Evolutionary conservation across 345 rosid genomes (phyloP).

Genomic region (Populus ilicifolia): DNA sequence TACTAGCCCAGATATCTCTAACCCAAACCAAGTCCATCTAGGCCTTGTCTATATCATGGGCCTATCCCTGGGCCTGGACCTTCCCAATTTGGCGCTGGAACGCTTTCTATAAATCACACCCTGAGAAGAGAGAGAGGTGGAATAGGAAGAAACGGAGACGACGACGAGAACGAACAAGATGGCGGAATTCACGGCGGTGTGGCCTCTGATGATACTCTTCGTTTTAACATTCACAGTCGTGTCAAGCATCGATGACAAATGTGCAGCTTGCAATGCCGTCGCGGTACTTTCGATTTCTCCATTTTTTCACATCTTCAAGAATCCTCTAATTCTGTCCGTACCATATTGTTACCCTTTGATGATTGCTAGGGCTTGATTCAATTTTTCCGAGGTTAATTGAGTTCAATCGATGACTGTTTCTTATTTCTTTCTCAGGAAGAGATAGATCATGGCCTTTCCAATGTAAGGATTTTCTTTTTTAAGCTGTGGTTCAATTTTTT

Average conservation of each 20-base stretch:
- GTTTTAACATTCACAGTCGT: constrained; percentile 15
- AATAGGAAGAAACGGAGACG: neutral
- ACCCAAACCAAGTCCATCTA: no score
- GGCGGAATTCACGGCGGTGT: constrained; percentile 26
- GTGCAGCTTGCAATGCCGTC: constrained; percentile 83
- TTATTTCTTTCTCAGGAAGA: constrained; percentile 54
- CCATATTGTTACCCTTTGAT: no score
- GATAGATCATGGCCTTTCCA: constrained; percentile 69
- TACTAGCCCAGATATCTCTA: no score
- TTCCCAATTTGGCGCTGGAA: neutral
- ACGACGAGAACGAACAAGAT: neutral
- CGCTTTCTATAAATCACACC: neutral
- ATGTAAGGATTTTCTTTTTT: constrained; percentile 37
- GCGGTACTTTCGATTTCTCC: constrained; percentile 46
- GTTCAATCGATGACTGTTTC: neutral
- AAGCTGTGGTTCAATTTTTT: neutral
- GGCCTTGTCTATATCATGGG: neutral
- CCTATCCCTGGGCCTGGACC: neutral
- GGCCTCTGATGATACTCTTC: constrained; percentile 30
- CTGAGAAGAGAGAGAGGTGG: neutral
- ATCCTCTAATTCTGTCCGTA: neutral
- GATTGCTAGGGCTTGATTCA: neutral
- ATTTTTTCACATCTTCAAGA: neutral
- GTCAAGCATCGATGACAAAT: constrained; percentile 57
- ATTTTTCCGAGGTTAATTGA: neutral